phyloP scores from a whole-genome alignment of 2,329 filamentous ascomycete species.

The Neofusicoccum umdonicola region DNA sequence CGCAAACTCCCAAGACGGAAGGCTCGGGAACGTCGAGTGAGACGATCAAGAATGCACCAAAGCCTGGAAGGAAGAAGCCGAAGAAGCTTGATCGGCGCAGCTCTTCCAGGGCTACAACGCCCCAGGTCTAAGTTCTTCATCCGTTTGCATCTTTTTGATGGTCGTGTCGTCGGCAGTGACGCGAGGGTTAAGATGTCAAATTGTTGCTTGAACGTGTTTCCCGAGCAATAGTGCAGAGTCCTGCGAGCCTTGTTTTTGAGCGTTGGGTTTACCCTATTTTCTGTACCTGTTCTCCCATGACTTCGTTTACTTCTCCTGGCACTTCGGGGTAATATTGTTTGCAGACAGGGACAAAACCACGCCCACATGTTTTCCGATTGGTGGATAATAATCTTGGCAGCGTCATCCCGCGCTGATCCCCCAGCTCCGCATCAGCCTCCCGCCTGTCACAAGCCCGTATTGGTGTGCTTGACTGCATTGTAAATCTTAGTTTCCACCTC shows the following conservation, averaged over 20 bases:
- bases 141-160: too few species aligned
- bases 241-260: neutral
- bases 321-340: neutral
- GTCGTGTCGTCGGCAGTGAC: neutral
- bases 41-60: neutral
- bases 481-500: neutral
- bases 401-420: neutral
- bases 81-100: conserved; percentile 36
- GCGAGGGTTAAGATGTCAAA: neutral
- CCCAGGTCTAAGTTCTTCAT: too few species aligned
- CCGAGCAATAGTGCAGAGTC: too few species aligned
- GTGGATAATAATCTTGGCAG: conserved; percentile 5
- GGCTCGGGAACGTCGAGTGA: neutral
- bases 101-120: neutral
- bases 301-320: neutral
- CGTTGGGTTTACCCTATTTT: neutral
- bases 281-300: neutral
- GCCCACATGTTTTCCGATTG: neutral
- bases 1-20: neutral
- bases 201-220: neutral
- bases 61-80: conserved; percentile 33
- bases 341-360: neutral
- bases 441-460: neutral
- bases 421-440: neutral
- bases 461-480: neutral